Conservation (phyloP, 83 land plant genomes). For the Thuja plicata region DNA sequence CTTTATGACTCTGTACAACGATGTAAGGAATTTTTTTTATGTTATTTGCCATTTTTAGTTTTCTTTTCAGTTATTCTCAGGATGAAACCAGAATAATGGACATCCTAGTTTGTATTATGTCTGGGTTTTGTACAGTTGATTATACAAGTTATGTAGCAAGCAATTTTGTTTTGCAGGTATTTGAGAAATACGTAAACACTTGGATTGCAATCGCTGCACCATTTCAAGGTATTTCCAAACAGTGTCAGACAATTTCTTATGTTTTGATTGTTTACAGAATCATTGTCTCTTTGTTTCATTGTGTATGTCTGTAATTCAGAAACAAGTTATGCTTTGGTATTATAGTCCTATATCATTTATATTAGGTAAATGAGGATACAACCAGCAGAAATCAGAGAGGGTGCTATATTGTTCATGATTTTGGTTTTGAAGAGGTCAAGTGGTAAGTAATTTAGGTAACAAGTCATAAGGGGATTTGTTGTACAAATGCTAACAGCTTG, state of each 20-base stretch:
- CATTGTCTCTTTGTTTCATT: background rate
- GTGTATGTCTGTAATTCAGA: conserved; percentile 6
- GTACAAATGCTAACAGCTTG: background rate
- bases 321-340: background rate
- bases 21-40: conserved; percentile 42
- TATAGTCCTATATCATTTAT: background rate
- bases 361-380: background rate
- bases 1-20: conserved; percentile 70
- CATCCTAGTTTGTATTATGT: background rate
- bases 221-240: conserved; percentile 66
- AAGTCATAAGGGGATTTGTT: background rate
- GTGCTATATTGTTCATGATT: background rate
- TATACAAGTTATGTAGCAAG: background rate
- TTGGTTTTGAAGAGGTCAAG: background rate
- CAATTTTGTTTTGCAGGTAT: conserved; percentile 50
- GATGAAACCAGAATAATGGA: background rate
- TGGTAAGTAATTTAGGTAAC: background rate
- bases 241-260: background rate
- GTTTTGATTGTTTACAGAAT: background rate
- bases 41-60: conserved; percentile 12
- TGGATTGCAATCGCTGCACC: conserved; percentile 99
- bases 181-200: conserved; percentile 92
- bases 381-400: background rate
- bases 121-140: background rate
- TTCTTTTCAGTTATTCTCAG: background rate